Percentiles rank a stretch among this genome's conserved stretches.
phyloP scores from a whole-genome alignment of 768 basidiomycete species.

The Punctularia strigosozonata region DNA sequence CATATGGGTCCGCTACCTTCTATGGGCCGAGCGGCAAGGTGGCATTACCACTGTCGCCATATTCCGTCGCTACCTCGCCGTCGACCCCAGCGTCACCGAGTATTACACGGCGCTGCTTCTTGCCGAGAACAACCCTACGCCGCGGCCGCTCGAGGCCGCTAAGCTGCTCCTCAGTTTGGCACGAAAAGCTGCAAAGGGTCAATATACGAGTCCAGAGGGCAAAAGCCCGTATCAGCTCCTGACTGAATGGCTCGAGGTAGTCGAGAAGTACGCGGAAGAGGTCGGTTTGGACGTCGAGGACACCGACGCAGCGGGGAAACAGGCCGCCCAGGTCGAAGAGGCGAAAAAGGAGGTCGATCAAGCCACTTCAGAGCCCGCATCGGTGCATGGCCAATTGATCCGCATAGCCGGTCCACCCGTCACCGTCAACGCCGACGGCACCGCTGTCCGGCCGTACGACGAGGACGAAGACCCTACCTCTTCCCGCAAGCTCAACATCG shows the following conservation, averaged over 20 bases:
- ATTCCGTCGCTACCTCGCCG: slow-evolving; percentile 80
- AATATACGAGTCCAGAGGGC: slow-evolving; percentile 79
- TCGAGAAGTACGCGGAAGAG: slow-evolving; percentile 83
- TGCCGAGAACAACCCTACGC: slow-evolving; percentile 38
- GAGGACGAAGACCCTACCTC: slow-evolving; percentile 78
- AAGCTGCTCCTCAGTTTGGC: slow-evolving; percentile 81
- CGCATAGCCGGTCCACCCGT: slow-evolving; percentile 60
- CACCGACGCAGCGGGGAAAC: too few relatives aligned
- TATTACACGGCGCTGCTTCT: slow-evolving; percentile 64
- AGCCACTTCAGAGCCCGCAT: slow-evolving; percentile 25
- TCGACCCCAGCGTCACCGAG: slow-evolving; percentile 76
- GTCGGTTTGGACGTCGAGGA: slow-evolving; percentile 83
- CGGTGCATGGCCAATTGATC: slow-evolving; percentile 50
- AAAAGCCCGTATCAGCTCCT: slow-evolving; percentile 95
- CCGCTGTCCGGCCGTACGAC: slow-evolving; percentile 43
- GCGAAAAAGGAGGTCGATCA: slow-evolving; percentile 15
- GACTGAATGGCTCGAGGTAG: slow-evolving; percentile 84
- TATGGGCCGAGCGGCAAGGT: slow-evolving; percentile 81
- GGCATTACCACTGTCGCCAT: slow-evolving; percentile 68
- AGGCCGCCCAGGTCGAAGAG: slow-evolving; percentile 42
- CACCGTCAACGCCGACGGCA: slow-evolving; percentile 37
- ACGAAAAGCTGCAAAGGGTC: slow-evolving; percentile 70
- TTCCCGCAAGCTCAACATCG: slow-evolving; percentile 68
- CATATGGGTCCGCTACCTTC: slow-evolving; percentile 86
- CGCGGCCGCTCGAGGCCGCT: slow-evolving; percentile 85